Percentiles rank a stretch among this genome's conserved stretches.
These are phyloP conservation scores for Phaeosphaeria sp. DNA, from an alignment of 2,329 filamentous ascomycete species.

Conservation along the genomic window DNA sequence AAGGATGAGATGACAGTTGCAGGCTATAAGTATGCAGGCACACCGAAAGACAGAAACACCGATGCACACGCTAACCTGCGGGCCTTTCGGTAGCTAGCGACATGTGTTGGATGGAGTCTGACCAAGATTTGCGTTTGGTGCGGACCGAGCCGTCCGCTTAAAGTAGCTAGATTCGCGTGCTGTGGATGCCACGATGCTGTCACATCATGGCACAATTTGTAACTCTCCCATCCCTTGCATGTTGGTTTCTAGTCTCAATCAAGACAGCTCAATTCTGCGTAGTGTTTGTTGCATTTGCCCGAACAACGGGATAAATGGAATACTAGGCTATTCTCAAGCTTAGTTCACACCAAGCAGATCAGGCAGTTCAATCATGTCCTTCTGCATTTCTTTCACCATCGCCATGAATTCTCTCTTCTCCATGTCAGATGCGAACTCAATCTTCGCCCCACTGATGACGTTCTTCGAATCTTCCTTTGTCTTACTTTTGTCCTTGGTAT, in stretches of 20 bases:
- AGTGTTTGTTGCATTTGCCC: too few species aligned
- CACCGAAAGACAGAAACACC: not conserved
- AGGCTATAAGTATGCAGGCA: not conserved
- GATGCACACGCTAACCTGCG: not conserved
- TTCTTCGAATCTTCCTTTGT: conserved; percentile 11
- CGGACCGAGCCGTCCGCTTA: not conserved
- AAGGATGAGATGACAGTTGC: not conserved
- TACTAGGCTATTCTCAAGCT: not conserved
- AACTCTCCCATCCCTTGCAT: not conserved
- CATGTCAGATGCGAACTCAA: conserved; percentile 53
- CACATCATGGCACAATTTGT: not conserved
- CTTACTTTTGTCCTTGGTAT: conserved; percentile 14
- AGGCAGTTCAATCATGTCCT: conserved; percentile 47
- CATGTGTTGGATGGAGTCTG: not conserved
- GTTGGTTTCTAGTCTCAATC: not conserved
- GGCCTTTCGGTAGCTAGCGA: not conserved
- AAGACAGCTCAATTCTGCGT: too few species aligned
- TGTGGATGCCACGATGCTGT: not conserved
- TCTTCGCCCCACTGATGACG: conserved; percentile 49
- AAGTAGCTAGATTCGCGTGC: not conserved
- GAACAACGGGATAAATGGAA: too few species aligned
- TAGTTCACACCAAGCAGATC: conserved; percentile 43
- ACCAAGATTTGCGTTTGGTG: not conserved
- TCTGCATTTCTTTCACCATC: conserved; percentile 48
- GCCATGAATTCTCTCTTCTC: conserved; percentile 51